phyloP scores from a whole-genome alignment of 352 stramenopile genomes.

The Pythium brachiatum region DNA sequence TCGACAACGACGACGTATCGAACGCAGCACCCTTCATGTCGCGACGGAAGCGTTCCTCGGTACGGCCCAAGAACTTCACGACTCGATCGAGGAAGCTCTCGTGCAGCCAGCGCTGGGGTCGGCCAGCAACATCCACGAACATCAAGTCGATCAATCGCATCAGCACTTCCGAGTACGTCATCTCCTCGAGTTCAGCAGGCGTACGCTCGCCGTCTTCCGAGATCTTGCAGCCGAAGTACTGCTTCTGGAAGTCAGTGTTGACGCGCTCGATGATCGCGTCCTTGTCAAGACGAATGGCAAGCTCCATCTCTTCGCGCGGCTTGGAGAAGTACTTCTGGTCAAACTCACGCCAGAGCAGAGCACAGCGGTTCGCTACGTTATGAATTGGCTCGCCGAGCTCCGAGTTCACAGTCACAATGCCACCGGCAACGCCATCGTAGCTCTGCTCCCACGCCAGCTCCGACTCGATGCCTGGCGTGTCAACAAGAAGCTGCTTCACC shows the following conservation, averaged over 20 bases:
- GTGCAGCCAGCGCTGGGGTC: conserved; percentile 77
- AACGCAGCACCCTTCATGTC: conserved; percentile 32
- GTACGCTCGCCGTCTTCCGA: conserved; percentile 33
- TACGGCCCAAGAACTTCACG: conserved; percentile 66
- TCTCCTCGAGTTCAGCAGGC: conserved; percentile 69
- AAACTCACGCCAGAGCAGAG: conserved; percentile 78
- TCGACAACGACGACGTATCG: conserved; percentile 39
- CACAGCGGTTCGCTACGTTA: conserved; percentile 79
- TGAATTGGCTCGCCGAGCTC: conserved; percentile 86
- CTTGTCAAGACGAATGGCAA: conserved; percentile 69
- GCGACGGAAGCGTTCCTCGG: conserved; percentile 64
- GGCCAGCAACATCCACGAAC: conserved; percentile 53
- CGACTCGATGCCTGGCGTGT: conserved; percentile 65
- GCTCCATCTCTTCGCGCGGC: conserved; percentile 62
- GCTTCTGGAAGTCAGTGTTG: conserved; percentile 89
- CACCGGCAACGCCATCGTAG: conserved; percentile 65
- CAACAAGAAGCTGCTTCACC: conserved; percentile 84
- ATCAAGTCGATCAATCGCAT: conserved; percentile 75
- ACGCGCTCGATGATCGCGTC: conserved; percentile 72
- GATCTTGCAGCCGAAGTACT: conserved; percentile 80
- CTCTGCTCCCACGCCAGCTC: conserved; percentile 79
- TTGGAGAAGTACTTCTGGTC: conserved; percentile 86
- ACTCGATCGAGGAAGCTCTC: conserved; percentile 67
- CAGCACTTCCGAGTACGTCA: conserved; percentile 84
- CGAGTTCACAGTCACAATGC: conserved; percentile 79